Conservation (phyloP, 345 rosid species). For the Erodium maritimum region DNA sequence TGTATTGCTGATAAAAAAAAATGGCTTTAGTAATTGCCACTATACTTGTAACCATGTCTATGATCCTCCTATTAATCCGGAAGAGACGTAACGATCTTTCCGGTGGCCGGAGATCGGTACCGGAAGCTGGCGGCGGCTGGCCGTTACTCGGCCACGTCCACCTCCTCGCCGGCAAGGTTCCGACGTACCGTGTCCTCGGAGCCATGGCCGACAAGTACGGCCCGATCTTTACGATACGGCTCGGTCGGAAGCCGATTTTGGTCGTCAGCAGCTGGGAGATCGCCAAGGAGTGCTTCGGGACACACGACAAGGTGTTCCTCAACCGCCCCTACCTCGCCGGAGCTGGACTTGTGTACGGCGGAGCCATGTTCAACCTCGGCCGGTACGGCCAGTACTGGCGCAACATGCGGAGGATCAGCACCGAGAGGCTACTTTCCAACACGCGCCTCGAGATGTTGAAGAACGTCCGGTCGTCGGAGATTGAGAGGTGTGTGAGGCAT, state of each 20-base stretch:
- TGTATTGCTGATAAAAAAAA: too few relatives aligned
- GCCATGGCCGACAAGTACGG: constrained; percentile 37
- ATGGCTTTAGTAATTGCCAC: too few relatives aligned
- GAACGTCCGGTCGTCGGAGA: constrained; percentile 5
- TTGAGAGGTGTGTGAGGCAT: constrained; percentile 4
- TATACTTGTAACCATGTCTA: too few relatives aligned
- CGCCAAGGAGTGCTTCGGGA: constrained; percentile 38
- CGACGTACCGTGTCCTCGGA: constrained; percentile 31
- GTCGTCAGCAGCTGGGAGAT: constrained; percentile 35
- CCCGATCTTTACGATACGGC: constrained; percentile 41
- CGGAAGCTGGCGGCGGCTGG: constrained; percentile 42
- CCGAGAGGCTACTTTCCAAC: constrained; percentile 10
- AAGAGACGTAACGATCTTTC: background rate
- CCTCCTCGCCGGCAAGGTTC: constrained; percentile 25
- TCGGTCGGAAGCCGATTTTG: constrained; percentile 26
- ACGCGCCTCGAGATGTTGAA: constrained; percentile 8
- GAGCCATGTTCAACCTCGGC: constrained; percentile 3
- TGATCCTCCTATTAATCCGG: background rate
- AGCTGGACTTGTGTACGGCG: constrained; percentile 6
- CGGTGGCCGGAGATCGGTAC: constrained; percentile 1
- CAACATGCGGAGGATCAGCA: constrained; percentile 3
- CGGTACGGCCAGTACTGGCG: constrained; percentile 13
- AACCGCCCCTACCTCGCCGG: background rate
- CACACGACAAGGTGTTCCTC: constrained; percentile 23
- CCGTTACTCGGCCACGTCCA: constrained; percentile 61